Evolutionary conservation across 352 stramenopile species (phyloP).

Genomic region (Globisporangium emineosum): DNA sequence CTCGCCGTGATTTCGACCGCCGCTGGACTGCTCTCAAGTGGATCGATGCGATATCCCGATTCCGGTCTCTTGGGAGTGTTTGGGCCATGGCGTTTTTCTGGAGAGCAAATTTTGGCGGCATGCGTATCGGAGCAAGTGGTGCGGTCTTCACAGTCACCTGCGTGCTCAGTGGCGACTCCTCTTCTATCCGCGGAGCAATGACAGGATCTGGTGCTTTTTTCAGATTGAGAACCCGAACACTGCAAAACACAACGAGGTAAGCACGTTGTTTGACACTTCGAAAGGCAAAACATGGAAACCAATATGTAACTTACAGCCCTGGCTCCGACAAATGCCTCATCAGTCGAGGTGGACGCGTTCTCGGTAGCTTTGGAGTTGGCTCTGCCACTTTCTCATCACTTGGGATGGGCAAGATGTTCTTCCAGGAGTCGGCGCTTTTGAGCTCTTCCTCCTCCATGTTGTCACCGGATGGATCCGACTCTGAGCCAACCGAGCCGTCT

Average conservation of each 20-base stretch:
- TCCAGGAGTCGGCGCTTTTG: conserved; percentile 16
- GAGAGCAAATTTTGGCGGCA: conserved; percentile 12
- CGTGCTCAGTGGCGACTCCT: neutral
- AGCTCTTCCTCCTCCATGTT: conserved; percentile 64
- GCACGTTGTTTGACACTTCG: neutral
- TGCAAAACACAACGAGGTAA: conserved; percentile 1
- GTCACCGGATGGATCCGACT: conserved; percentile 71
- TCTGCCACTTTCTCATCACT: neutral
- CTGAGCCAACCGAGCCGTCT: conserved; percentile 51
- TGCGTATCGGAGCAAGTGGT: conserved; percentile 10
- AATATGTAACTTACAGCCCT: conserved; percentile 24
- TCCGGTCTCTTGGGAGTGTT: conserved; percentile 40
- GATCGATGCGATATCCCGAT: conserved; percentile 61
- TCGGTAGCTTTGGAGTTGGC: conserved; percentile 1
- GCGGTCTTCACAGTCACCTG: conserved; percentile 1
- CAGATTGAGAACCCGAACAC: neutral
- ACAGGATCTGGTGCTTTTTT: neutral
- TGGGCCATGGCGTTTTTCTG: conserved; percentile 1
- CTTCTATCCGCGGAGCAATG: neutral
- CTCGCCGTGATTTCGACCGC: conserved; percentile 37
- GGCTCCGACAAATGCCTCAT: conserved; percentile 34
- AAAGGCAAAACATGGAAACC: neutral
- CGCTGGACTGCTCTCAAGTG: conserved; percentile 57
- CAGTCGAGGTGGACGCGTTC: conserved; percentile 20
- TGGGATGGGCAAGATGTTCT: neutral